Percentiles rank a stretch among this genome's conserved stretches.
Conservation (phyloP, 2,329 filamentous ascomycete species). For the Penicillium rolfsii region DNA sequence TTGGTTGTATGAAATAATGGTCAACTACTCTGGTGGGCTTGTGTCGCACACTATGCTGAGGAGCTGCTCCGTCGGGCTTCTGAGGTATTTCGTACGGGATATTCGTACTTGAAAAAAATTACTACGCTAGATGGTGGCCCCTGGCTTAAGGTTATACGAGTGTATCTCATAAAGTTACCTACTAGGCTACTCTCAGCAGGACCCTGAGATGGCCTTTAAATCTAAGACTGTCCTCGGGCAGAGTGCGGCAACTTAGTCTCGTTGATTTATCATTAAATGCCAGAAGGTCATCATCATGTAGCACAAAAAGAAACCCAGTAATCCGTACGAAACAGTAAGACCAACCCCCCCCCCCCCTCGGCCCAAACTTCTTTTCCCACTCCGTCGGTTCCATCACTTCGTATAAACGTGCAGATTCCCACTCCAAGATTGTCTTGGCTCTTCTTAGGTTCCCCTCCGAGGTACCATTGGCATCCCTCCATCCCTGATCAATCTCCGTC, state of each 20-base stretch:
- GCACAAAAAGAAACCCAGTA: background rate
- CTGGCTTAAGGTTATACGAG: background rate
- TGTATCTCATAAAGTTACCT: background rate
- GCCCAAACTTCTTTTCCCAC: background rate
- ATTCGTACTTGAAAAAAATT: background rate
- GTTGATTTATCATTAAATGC: background rate
- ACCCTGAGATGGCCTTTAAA: background rate
- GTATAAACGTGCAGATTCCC: slow-evolving; percentile 5
- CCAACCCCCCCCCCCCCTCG: too few species aligned
- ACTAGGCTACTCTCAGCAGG: background rate
- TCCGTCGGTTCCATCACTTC: background rate
- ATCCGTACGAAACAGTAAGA: background rate
- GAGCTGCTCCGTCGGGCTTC: too few species aligned
- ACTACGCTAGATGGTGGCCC: background rate
- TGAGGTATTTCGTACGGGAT: background rate
- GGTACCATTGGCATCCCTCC: background rate
- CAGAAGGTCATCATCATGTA: background rate
- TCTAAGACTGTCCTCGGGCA: background rate
- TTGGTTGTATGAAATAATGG: too few species aligned
- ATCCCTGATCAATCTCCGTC: too few species aligned
- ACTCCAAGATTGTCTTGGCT: slow-evolving; percentile 1
- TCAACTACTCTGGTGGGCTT: too few species aligned
- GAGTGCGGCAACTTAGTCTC: background rate
- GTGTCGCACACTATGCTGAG: too few species aligned
- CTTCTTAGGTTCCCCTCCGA: slow-evolving; percentile 3